Evolutionary conservation across 345 rosid species (phyloP), one percentile per base, ranked within the genome.

Genomic region (Acer saccharum): DNA sequence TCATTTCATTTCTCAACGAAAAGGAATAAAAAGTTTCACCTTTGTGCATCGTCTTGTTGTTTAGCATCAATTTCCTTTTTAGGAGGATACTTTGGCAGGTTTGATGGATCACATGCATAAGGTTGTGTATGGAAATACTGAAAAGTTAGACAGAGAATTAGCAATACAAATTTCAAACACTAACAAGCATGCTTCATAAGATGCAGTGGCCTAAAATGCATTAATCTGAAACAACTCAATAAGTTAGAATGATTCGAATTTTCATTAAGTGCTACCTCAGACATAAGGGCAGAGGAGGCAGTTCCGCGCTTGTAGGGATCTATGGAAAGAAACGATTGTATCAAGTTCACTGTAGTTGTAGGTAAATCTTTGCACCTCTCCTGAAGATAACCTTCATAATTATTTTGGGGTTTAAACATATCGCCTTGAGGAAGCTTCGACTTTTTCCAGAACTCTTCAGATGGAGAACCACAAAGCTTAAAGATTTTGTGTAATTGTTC

Each of bases 21-120:
- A 17, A 73, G 58, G 61, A 52, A 35, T 57, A 20, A 48, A 71
- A 41, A 55, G 1, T 11, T 70, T 79, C 60, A 92, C 97, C 94
- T 87, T 72, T 87, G 86, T 61, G 82, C 72, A 23, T 88, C 94
- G 23, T 92, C 93, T 2, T 93, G 87, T 35, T 72, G 55, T 84
- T 89, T 92, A 58, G 91, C 97, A 82, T 92, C 95, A 79, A 92
- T 86, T 84, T 92, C 97, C 77, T 86, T 92, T 79, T 86, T 92
- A 67, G 97, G 93, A 65, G 94, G 85, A 80, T 92, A 92, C 81
- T 85, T 88, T 72, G 95, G 95, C 81, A 92, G 81, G 78, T 81
- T 81, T 75, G 95, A 90, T 27, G 97, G 93, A 18, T 89, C 90
- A 72, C 93, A 90, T 0, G 97, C 86, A 58, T 80, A 87, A 57